These are phyloP conservation scores for Suillus variegatus DNA, from an alignment of 768 basidiomycete species.

Conservation along the genomic window DNA sequence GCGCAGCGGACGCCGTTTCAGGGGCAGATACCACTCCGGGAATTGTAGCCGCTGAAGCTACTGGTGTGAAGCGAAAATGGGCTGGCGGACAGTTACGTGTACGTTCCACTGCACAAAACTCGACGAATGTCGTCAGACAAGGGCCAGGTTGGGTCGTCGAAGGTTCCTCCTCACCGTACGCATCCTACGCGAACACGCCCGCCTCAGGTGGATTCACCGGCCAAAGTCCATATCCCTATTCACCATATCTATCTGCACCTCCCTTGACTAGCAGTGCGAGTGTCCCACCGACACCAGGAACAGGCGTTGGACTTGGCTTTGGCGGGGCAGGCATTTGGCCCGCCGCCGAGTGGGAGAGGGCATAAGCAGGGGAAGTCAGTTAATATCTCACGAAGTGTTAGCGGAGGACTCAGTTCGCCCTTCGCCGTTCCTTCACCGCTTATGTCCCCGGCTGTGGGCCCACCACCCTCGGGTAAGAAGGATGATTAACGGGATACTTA, in stretches of 20 bases:
- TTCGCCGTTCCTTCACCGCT: constrained; percentile 27
- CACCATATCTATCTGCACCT: constrained; percentile 34
- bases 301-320: constrained; percentile 26
- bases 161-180: constrained; percentile 39
- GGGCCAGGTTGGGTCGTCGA: constrained; percentile 65
- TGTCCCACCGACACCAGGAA: constrained; percentile 24
- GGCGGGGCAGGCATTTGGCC: constrained; percentile 22
- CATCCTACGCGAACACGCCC: constrained; percentile 38
- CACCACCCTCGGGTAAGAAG: constrained; percentile 24
- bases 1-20: constrained; percentile 66
- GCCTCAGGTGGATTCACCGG: constrained; percentile 28
- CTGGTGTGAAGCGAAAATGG: constrained; percentile 69
- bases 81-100: constrained; percentile 63
- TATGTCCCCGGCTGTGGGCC: constrained; percentile 21
- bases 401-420: constrained; percentile 13
- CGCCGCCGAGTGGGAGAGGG: constrained; percentile 17
- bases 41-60: constrained; percentile 66
- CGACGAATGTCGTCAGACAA: constrained; percentile 51
- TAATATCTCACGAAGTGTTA: constrained; percentile 14
- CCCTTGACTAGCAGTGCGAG: constrained; percentile 35
- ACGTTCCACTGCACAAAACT: constrained; percentile 36
- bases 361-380: constrained; percentile 14
- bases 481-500: constrained; percentile 25
- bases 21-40: constrained; percentile 51
- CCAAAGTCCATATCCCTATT: constrained; percentile 29